Evolutionary conservation across 2,329 filamentous ascomycete species (phyloP).

Genomic region (Beauveria pseudobassiana): DNA sequence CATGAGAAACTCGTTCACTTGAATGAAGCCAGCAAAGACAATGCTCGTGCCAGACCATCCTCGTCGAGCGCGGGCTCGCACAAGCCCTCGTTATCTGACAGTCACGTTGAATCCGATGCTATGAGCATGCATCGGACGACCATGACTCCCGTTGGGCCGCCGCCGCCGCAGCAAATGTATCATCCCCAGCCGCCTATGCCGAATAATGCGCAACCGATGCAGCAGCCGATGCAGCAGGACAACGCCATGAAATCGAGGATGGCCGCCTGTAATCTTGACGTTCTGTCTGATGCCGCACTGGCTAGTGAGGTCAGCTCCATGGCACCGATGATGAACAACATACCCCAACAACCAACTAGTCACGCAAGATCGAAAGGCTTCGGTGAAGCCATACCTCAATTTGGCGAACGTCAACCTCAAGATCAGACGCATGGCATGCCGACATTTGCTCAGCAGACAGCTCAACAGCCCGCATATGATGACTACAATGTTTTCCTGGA

Average conservation of each 20-base stretch:
- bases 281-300: constrained; percentile 52
- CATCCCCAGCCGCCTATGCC: constrained; percentile 14
- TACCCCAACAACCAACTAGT: constrained; percentile 31
- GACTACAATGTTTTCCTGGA: constrained; percentile 55
- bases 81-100: constrained; percentile 40
- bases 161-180: constrained; percentile 20
- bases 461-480: constrained; percentile 35
- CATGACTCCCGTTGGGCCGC: constrained; percentile 20
- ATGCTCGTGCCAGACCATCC: constrained; percentile 41
- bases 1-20: constrained; percentile 59
- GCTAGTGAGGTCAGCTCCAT: constrained; percentile 48
- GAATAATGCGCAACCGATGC: constrained; percentile 23
- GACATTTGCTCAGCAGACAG: constrained; percentile 25
- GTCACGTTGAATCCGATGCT: constrained; percentile 39
- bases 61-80: constrained; percentile 38
- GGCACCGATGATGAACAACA: constrained; percentile 41
- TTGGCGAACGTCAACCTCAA: constrained; percentile 41
- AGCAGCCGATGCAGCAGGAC: constrained; percentile 33
- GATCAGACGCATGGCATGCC: constrained; percentile 35
- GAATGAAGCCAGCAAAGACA: constrained; percentile 51
- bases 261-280: constrained; percentile 48
- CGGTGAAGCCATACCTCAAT: constrained; percentile 38
- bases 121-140: constrained; percentile 33
- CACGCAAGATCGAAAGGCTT: constrained; percentile 42
- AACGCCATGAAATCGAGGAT: constrained; percentile 39